Evolutionary conservation across 2,329 filamentous ascomycete species (phyloP).

Genomic region (Arachnomyces sp.): DNA sequence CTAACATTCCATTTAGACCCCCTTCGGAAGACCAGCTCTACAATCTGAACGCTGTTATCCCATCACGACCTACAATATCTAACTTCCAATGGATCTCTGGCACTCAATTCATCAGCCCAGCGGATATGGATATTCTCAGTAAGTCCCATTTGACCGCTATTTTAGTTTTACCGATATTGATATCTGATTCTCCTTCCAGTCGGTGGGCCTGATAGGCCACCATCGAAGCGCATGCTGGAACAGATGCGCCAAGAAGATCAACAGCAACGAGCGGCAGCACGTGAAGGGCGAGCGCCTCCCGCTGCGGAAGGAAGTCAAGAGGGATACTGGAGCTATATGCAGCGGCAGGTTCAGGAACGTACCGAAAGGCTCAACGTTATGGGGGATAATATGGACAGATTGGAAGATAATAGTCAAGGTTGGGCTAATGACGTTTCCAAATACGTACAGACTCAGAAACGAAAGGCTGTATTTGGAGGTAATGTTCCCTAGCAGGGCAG

Average conservation of each 20-base stretch:
- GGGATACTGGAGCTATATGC: conserved; percentile 69
- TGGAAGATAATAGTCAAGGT: conserved; percentile 71
- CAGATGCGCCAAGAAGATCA: conserved; percentile 70
- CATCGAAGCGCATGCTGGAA: conserved; percentile 79
- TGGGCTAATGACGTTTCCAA: conserved; percentile 88
- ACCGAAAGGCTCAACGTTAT: conserved; percentile 80
- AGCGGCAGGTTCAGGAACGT: conserved; percentile 78
- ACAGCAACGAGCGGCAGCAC: conserved; percentile 35
- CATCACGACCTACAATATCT: conserved; percentile 82
- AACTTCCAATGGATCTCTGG: conserved; percentile 96
- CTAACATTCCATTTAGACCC: conserved; percentile 24
- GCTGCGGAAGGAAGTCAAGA: conserved; percentile 42
- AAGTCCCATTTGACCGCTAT: conserved; percentile 15
- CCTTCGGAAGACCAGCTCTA: conserved; percentile 62
- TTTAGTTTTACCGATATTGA: conserved; percentile 1
- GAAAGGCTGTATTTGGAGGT: conserved; percentile 67
- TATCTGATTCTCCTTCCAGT: conserved; percentile 38
- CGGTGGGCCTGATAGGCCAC: conserved; percentile 77
- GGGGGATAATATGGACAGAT: conserved; percentile 73
- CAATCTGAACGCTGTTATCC: conserved; percentile 66
- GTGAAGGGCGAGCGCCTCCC: conserved; percentile 30
- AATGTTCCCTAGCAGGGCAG: conserved; percentile 16
- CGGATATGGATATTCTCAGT: conserved; percentile 80
- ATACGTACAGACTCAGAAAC: conserved; percentile 80
- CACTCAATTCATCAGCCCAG: conserved; percentile 79